Conservation (phyloP, 306 rosid species). For the Comarum palustre region DNA sequence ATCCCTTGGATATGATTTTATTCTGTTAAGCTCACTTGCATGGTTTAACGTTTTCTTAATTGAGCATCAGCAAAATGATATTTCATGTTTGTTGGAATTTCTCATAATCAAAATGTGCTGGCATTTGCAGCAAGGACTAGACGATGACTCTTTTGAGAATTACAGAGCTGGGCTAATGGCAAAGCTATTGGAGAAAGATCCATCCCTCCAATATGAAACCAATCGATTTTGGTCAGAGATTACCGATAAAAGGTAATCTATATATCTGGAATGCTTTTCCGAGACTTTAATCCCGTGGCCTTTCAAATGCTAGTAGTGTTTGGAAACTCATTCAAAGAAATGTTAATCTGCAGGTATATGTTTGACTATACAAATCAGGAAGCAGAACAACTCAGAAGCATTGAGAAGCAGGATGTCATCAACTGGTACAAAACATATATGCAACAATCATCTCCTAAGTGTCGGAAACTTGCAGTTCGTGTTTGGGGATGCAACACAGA, state of each 20-base stretch:
- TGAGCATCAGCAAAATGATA: neutral
- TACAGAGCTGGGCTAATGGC: constrained; percentile 70
- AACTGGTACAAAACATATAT: constrained; percentile 72
- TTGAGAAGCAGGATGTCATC: constrained; percentile 61
- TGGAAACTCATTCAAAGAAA: constrained; percentile 12
- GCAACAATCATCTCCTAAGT: constrained; percentile 59
- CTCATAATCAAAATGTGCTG: constrained; percentile 23
- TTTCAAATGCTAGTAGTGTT: neutral
- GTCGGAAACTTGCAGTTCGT: constrained; percentile 65
- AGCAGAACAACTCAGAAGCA: constrained; percentile 62
- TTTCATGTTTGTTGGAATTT: neutral
- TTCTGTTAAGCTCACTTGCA: too few relatives aligned
- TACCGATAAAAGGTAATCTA: constrained; percentile 62
- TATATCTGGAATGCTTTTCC: constrained; percentile 5
- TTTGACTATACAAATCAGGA: constrained; percentile 71
- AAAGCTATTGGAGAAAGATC: constrained; percentile 85
- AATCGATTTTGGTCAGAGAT: constrained; percentile 78
- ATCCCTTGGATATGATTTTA: neutral
- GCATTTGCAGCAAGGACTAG: constrained; percentile 70
- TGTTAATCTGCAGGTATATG: constrained; percentile 56
- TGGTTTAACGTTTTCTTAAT: neutral
- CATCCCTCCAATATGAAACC: constrained; percentile 79
- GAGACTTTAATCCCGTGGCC: neutral
- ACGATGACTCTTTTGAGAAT: constrained; percentile 63
- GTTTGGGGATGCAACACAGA: constrained; percentile 90